Evolutionary conservation across 192 early-diverging fungal species (phyloP).

Genomic region (Entophlyctis luteolus): DNA sequence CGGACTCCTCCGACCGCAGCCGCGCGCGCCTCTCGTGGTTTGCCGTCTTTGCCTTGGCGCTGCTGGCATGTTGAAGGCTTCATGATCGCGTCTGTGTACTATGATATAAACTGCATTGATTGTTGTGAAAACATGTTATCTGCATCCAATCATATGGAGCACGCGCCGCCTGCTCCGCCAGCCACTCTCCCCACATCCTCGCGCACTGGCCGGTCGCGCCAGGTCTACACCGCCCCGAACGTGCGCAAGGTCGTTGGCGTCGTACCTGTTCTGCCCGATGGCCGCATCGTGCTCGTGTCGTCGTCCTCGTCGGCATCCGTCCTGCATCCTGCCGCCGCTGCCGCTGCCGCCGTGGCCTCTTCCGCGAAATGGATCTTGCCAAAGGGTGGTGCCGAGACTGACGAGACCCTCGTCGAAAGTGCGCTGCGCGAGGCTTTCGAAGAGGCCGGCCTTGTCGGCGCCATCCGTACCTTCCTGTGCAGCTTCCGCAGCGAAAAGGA

Average conservation of each 20-base stretch:
- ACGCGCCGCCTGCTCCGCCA: not conserved
- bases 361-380: conserved; percentile 1
- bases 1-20: no score
- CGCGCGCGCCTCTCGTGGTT: no score
- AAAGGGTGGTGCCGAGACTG: conserved; percentile 22
- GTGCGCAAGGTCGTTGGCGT: conserved; percentile 13
- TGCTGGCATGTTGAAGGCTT: no score
- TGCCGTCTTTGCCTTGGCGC: no score
- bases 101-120: no score
- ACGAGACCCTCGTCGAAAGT: not conserved
- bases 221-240: conserved; percentile 5
- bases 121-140: no score
- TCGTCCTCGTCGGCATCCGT: not conserved
- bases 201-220: conserved; percentile 3
- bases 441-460: conserved; percentile 13
- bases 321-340: no score
- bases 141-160: no score
- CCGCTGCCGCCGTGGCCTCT: no score
- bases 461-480: not conserved
- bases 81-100: no score
- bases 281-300: conserved; percentile 11
- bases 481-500: not conserved
- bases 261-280: conserved; percentile 16
- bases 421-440: conserved; percentile 15
- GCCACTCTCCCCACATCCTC: conserved; percentile 1